Evolutionary conservation across 768 basidiomycete species (phyloP).

Genomic region (Postia placenta): DNA sequence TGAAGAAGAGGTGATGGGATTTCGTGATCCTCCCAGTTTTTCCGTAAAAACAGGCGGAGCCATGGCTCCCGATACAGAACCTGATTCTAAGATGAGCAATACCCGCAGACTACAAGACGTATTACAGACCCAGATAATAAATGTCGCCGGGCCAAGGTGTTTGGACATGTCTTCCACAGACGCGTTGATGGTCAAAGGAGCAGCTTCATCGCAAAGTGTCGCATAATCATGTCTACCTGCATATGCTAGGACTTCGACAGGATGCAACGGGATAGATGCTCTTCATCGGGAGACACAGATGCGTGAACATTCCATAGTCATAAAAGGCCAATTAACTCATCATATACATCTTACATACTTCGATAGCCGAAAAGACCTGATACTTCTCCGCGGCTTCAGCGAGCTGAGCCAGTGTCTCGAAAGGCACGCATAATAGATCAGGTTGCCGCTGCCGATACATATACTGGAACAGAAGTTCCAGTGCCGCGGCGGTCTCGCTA

Average conservation of each 20-base stretch:
- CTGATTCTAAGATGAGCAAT: too few relatives aligned
- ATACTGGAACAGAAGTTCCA: constrained; percentile 3
- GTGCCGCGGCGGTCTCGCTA: background rate
- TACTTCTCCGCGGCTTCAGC: constrained; percentile 3
- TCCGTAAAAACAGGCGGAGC: too few relatives aligned
- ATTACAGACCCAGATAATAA: background rate
- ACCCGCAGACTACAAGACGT: too few relatives aligned
- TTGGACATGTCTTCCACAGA: background rate
- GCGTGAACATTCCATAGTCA: background rate
- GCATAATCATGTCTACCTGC: background rate
- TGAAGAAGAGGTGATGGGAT: too few relatives aligned
- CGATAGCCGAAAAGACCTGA: background rate
- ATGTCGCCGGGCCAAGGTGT: background rate
- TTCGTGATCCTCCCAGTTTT: too few relatives aligned
- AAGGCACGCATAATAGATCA: background rate
- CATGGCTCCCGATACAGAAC: too few relatives aligned
- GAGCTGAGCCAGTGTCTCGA: background rate
- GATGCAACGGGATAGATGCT: background rate
- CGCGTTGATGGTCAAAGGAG: background rate
- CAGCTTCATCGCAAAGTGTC: background rate
- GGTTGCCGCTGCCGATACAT: constrained; percentile 3
- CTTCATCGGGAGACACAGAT: background rate
- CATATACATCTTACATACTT: background rate
- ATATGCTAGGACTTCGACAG: background rate
- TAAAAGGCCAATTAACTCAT: background rate